Evolutionary conservation across 257 asterid genomes (phyloP), one percentile per base, ranked within the genome.

Genomic region (Solanum lignicaule): DNA sequence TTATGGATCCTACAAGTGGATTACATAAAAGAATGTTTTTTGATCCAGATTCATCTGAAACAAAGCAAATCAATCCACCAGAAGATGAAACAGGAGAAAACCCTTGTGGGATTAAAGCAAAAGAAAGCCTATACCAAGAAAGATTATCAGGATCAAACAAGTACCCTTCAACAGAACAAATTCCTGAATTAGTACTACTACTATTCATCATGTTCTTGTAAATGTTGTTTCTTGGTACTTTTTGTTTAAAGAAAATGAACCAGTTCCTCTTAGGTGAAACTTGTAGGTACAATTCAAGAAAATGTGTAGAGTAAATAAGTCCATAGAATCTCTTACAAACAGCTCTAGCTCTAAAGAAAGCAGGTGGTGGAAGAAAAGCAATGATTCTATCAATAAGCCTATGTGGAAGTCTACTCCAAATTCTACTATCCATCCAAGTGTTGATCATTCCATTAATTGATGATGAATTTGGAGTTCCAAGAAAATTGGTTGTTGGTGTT

Each of bases 301-400:
- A 97, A 86, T 87, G 58, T 88, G 58, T 76, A 87, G 98, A 94
- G 91, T 94, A 95, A 14, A 97, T 65, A 86, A 95, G 98, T 69
- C 87, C 89, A 75, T 97, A 97, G 97, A 98, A 95, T 87, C 98
- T 90, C 69, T 94, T 96, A 88, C 99, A 95, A 86, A 96, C 98
- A 3, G 93, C 91, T 41, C 98, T 91, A 10, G 96, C 92, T 68
- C 98, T 91, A 87, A 95, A 97, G 89, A 97, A 94, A 69, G 98
- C 96, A 5, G 98, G 98, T 25, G 98, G 91, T 0, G 99, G 98
- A 20, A 97, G 99, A 35, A 90, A 92, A 62, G 98, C 96, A 41
- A 97, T 81, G 29, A 95, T 86, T 65, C 99, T 95, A 36, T 95
- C 98, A 18, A 97, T 31, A 23, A 95, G 86, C 15, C 94, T 90